Evolutionary conservation across 1,284 basidiomycete genomes (phyloP).

Genomic region (Pisolithus thermaeus): DNA sequence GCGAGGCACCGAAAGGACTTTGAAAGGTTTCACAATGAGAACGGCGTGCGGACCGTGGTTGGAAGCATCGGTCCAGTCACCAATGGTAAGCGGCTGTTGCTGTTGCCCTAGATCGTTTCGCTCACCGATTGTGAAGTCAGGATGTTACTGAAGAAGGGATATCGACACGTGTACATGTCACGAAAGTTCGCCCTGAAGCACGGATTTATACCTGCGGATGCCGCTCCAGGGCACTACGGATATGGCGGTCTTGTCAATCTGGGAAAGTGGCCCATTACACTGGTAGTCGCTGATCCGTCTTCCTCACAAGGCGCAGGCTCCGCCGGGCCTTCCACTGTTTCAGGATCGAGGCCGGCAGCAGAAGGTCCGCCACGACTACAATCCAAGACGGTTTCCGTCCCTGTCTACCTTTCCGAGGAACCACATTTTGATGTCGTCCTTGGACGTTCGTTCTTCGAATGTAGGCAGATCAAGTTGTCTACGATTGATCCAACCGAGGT

Average conservation of each 20-base stretch:
- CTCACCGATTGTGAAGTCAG: constrained; percentile 50
- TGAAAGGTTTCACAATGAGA: constrained; percentile 81
- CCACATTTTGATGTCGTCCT: constrained; percentile 96
- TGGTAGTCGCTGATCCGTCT: constrained; percentile 33
- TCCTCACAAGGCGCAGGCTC: constrained; percentile 20
- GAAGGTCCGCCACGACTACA: constrained; percentile 25
- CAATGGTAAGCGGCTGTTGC: constrained; percentile 51
- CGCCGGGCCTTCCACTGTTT: constrained; percentile 9
- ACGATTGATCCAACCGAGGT: constrained; percentile 86
- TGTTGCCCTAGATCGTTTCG: neutral
- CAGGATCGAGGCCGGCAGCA: constrained; percentile 4
- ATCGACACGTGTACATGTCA: constrained; percentile 93
- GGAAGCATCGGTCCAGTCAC: constrained; percentile 89
- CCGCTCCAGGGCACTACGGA: constrained; percentile 78
- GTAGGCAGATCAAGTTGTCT: constrained; percentile 78
- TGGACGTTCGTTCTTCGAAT: constrained; percentile 92
- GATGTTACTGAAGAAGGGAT: constrained; percentile 92
- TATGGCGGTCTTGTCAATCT: constrained; percentile 81
- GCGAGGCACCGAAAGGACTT: constrained; percentile 74
- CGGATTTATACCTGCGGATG: constrained; percentile 85
- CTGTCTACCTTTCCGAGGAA: constrained; percentile 87
- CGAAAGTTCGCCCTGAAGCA: constrained; percentile 88
- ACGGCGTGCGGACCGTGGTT: constrained; percentile 89
- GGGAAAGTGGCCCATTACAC: constrained; percentile 74
- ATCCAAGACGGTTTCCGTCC: constrained; percentile 28